These are phyloP conservation scores for Leishmania mexicana DNA, from an alignment of 208 protist species.

Conservation along the genomic window DNA sequence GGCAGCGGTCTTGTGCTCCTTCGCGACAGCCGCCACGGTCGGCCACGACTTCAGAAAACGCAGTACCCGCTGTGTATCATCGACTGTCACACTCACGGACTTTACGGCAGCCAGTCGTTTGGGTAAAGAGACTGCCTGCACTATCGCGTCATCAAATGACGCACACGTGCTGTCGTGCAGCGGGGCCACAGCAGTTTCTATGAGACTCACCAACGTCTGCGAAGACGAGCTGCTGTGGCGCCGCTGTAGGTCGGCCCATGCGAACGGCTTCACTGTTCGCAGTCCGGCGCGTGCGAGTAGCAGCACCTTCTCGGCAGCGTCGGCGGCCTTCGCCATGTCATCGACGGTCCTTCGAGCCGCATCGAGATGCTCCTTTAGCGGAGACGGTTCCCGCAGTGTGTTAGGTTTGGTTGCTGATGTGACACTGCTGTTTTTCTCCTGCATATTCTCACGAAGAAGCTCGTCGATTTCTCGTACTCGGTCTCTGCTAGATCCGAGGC, in stretches of 20 bases:
- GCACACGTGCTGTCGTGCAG: conserved; percentile 8
- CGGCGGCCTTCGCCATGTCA: conserved; percentile 3
- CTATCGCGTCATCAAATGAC: conserved; percentile 14
- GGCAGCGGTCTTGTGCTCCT: conserved; percentile 12
- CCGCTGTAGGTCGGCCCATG: conserved; percentile 30
- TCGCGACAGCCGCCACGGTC: background rate
- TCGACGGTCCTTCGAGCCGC: background rate
- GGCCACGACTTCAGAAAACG: conserved; percentile 16
- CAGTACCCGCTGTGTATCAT: conserved; percentile 1
- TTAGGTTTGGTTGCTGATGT: background rate
- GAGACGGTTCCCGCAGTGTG: background rate
- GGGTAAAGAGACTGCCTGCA: conserved; percentile 7
- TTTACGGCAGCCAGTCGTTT: conserved; percentile 16
- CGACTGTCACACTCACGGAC: background rate
- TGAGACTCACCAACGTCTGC: conserved; percentile 2
- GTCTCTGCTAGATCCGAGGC: conserved; percentile 35
- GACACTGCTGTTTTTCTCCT: background rate
- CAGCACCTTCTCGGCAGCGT: conserved; percentile 19
- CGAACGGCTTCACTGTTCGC: conserved; percentile 21
- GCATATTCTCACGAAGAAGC: background rate
- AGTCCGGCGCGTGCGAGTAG: conserved; percentile 28
- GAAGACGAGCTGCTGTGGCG: conserved; percentile 12
- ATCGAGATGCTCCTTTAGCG: background rate
- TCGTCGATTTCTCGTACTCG: conserved; percentile 37
- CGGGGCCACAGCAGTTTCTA: conserved; percentile 16